Evolutionary conservation across 176 grass and related monocot genomes (phyloP).

Genomic region (Cocos nucifera): DNA sequence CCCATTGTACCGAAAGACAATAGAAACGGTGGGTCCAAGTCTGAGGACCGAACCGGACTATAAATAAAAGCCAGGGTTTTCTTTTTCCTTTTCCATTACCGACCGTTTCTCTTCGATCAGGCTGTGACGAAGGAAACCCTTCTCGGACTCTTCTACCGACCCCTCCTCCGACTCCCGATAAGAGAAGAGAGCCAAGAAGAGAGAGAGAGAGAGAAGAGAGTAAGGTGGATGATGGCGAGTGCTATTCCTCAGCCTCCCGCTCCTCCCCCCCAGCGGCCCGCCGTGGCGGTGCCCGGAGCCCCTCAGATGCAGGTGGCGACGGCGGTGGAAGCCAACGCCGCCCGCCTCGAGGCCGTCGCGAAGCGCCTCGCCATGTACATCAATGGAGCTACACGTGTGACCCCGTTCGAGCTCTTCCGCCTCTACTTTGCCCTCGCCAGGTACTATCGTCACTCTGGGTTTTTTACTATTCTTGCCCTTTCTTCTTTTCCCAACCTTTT

Average conservation of each 20-base stretch:
- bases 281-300: not conserved
- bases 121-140: too few species aligned
- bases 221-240: too few species aligned
- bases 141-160: too few species aligned
- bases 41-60: too few species aligned
- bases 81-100: too few species aligned
- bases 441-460: not conserved
- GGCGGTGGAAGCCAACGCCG: constrained; percentile 21
- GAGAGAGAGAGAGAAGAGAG: too few species aligned
- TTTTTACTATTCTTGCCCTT: not conserved
- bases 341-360: constrained; percentile 24
- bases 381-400: constrained; percentile 10
- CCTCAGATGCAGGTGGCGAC: not conserved
- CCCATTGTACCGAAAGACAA: too few species aligned
- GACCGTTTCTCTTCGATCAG: too few species aligned
- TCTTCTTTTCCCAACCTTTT: not conserved
- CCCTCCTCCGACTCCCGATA: too few species aligned
- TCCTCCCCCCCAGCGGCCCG: not conserved
- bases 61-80: too few species aligned
- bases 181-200: too few species aligned
- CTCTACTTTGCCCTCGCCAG: constrained; percentile 36
- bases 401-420: constrained; percentile 20
- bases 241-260: not conserved
- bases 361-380: constrained; percentile 26
- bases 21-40: too few species aligned